Evolutionary conservation across 1,284 basidiomycete genomes (phyloP).

Genomic region (Ceratobasidium sp.): DNA sequence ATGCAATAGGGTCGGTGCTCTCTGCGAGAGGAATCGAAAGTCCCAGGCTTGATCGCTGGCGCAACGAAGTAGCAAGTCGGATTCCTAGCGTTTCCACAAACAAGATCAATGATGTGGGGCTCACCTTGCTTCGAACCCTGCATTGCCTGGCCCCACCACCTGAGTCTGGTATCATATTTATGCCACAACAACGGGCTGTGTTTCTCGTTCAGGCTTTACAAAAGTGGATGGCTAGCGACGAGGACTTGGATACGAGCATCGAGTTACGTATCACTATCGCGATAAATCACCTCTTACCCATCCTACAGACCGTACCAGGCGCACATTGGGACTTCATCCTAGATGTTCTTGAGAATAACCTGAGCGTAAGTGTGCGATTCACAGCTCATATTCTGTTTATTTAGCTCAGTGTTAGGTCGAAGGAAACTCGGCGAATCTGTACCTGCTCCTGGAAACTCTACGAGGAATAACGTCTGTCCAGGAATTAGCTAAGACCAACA

Average conservation of each 20-base stretch:
- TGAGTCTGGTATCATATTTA: conserved; percentile 82
- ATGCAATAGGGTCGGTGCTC: conserved; percentile 70
- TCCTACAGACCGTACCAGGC: conserved; percentile 87
- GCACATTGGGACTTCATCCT: conserved; percentile 93
- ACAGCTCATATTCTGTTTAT: not conserved
- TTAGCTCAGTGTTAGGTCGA: not conserved
- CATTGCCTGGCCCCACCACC: conserved; percentile 76
- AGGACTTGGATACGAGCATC: conserved; percentile 68
- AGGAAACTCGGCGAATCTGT: conserved; percentile 5
- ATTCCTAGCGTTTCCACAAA: conserved; percentile 71
- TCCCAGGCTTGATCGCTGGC: conserved; percentile 76
- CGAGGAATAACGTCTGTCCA: conserved; percentile 71
- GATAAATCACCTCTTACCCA: conserved; percentile 80
- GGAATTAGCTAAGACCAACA: conserved; percentile 76
- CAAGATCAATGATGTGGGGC: conserved; percentile 71
- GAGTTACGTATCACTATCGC: conserved; percentile 79
- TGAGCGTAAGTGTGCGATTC: conserved; percentile 67
- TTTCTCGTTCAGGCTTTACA: conserved; percentile 89
- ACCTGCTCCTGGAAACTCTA: conserved; percentile 67
- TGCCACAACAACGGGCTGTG: conserved; percentile 86
- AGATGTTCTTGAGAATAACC: conserved; percentile 85
- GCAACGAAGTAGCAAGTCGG: conserved; percentile 87
- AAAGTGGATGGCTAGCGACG: conserved; percentile 79
- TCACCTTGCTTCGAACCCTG: conserved; percentile 74
- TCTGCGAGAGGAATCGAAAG: conserved; percentile 70